Percentiles rank a stretch among this genome's conserved stretches.
phyloP scores from a whole-genome alignment of 177 flowering plant genomes.

The Vitis hybrid region DNA sequence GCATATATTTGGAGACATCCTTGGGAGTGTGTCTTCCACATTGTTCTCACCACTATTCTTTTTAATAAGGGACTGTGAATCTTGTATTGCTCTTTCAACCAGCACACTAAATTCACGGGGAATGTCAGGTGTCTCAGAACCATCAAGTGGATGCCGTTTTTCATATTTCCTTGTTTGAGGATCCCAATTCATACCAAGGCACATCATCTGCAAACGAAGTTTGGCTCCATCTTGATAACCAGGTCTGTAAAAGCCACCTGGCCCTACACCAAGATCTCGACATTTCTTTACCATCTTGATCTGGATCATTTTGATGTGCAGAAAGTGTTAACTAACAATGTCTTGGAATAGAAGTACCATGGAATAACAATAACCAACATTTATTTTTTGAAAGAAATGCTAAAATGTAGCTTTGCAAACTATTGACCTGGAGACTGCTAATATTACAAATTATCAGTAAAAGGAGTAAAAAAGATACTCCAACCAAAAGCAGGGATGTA shows the following conservation, averaged over 20 bases:
- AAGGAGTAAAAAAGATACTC: too few relatives aligned
- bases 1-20: conserved; percentile 67
- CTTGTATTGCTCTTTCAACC: conserved; percentile 25
- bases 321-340: neutral
- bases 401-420: too few relatives aligned
- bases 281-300: conserved; percentile 28
- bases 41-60: conserved; percentile 5
- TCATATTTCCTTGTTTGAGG: conserved; percentile 27
- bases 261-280: conserved; percentile 25
- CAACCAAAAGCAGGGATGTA: too few relatives aligned
- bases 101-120: conserved; percentile 19
- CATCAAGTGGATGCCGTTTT: conserved; percentile 4
- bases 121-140: conserved; percentile 23
- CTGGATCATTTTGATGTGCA: conserved; percentile 11
- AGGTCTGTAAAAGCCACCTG: conserved; percentile 34
- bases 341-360: too few relatives aligned
- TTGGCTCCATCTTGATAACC: conserved; percentile 27
- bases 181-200: conserved; percentile 36
- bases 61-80: conserved; percentile 25
- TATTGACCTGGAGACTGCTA: too few relatives aligned
- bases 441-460: too few relatives aligned
- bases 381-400: too few relatives aligned
- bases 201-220: conserved; percentile 42
- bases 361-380: too few relatives aligned
- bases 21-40: conserved; percentile 39